phyloP scores from a whole-genome alignment of 176 grass and related monocot species.

The Thalia dealbata region DNA sequence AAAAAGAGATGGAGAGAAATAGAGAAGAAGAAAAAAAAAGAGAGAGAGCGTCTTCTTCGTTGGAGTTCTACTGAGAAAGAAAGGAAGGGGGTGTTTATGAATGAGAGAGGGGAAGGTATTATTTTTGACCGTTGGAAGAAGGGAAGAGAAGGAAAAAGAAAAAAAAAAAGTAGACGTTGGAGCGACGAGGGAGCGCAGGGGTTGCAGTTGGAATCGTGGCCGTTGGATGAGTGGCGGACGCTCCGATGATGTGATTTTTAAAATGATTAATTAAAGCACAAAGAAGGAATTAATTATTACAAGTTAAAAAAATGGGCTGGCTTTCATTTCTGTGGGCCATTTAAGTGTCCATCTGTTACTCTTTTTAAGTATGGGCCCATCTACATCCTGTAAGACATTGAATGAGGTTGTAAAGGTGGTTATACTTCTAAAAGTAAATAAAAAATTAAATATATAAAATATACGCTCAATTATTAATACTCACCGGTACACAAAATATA shows the following conservation, averaged over 20 bases:
- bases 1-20: neutral
- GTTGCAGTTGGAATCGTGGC: neutral
- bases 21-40: neutral
- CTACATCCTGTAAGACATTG: too few species aligned
- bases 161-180: conserved; percentile 31
- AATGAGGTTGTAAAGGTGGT: too few species aligned
- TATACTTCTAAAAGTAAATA: too few species aligned
- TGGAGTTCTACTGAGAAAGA: neutral
- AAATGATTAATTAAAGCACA: neutral
- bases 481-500: too few species aligned
- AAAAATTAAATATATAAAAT: too few species aligned
- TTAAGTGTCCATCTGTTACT: too few species aligned
- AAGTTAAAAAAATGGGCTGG: neutral
- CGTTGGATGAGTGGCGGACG: conserved; percentile 20
- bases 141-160: neutral
- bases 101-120: neutral
- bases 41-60: too few species aligned
- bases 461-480: too few species aligned
- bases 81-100: conserved; percentile 2
- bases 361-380: too few species aligned
- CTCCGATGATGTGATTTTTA: conserved; percentile 16
- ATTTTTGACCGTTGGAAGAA: conserved; percentile 37
- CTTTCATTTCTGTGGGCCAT: neutral
- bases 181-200: neutral
- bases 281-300: neutral